Evolutionary conservation across 768 basidiomycete genomes (phyloP).

Genomic region (Leccinum variicolor): DNA sequence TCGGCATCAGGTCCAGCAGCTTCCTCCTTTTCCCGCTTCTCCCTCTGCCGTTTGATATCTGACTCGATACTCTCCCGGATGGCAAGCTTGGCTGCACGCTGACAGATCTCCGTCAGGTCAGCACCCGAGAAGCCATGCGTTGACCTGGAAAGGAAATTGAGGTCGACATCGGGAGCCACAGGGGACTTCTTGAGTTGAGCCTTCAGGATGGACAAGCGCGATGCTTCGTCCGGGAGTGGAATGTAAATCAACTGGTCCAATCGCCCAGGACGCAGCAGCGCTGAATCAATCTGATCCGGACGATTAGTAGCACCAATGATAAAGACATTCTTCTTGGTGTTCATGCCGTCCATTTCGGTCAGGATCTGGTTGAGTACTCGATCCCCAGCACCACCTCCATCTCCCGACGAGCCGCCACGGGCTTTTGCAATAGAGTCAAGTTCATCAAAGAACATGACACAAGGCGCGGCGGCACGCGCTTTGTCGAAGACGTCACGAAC

Average conservation of each 20-base stretch:
- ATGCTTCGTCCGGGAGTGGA: constrained; percentile 92
- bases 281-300: constrained; percentile 93
- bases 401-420: constrained; percentile 80
- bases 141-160: constrained; percentile 81
- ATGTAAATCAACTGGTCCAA: constrained; percentile 99
- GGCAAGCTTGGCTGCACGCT: constrained; percentile 94
- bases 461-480: constrained; percentile 97
- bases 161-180: constrained; percentile 76
- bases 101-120: constrained; percentile 99
- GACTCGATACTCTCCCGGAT: constrained; percentile 94
- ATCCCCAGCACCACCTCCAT: constrained; percentile 95
- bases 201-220: constrained; percentile 86
- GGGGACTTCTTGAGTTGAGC: constrained; percentile 93
- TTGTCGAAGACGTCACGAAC: constrained; percentile 99
- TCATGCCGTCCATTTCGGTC: constrained; percentile 99
- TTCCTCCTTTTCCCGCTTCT: constrained; percentile 79
- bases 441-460: constrained; percentile 99
- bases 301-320: constrained; percentile 97
- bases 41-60: constrained; percentile 78
- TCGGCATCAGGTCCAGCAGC: constrained; percentile 55
- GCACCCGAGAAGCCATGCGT: constrained; percentile 99
- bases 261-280: constrained; percentile 94
- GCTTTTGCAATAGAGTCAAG: constrained; percentile 98
- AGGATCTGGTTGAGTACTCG: constrained; percentile 97
- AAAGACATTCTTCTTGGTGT: constrained; percentile 98